Evolutionary conservation across 345 rosid genomes (phyloP), one percentile per base, ranked within the genome.

Genomic region (Eucalyptus marginata): DNA sequence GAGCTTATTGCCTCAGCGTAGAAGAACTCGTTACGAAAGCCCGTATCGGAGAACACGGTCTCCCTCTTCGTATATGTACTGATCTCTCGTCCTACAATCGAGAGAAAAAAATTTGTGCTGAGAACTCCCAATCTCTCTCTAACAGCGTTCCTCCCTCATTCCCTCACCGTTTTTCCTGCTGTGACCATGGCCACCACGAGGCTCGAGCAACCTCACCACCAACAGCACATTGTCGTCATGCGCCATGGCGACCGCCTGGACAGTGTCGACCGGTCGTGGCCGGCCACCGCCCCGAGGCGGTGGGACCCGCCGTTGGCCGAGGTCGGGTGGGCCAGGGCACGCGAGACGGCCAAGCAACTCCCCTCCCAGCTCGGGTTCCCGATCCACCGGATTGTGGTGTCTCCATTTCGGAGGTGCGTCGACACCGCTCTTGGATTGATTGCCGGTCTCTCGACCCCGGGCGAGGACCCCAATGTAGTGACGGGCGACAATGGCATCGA

Each of bases 231-330:
- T 44, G 91, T 97, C 89, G 98, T 97, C 40, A 95, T 96, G 97
- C 93, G 99, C 84, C 99, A 96, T 88, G 98, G 99, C 13, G 98
- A 96, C 88, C 97, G 99, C n/a, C 87, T 95, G 86, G 99, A 97
- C 92, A 95, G 92, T 84, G 89, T 92, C 90, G 95, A 95, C 14
- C 94, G 94, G 7, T 87, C 86, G 4, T 97, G 99, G 98, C 89
- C 91, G 5, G 56, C 88, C n/a, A 93, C 92, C 2, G 98, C 99
- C 10, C 89, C 86, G 7, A 90, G 94, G 87, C 97, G 96, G 2
- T 97, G 98, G 99, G 99, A 97, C 90, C 99, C 99, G 0, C 98
- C 97, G 5, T 89, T 97, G 3, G 71, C 91, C 2, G 91, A 94
- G 6, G 92, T 76, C 10, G 99, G 99, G 20, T 89, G 90, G 59